Evolutionary conservation across 371 early-diverging fungal genomes (phyloP).

Genomic region (Synchytrium microbalum): DNA sequence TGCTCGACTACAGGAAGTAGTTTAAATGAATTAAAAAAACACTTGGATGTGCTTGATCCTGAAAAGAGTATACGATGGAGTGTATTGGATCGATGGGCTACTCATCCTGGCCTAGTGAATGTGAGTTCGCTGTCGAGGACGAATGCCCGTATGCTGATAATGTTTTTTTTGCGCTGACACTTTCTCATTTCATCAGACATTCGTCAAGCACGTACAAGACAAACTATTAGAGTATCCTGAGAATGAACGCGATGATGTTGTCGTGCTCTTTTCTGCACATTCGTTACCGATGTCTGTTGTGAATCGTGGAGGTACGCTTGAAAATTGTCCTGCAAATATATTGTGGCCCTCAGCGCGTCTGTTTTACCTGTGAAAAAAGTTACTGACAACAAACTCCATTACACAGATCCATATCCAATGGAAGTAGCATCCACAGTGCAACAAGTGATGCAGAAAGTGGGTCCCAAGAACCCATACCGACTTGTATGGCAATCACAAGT

Average conservation of each 20-base stretch:
- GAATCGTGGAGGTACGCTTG: constrained; percentile 48
- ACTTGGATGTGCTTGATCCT: constrained; percentile 53
- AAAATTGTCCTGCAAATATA: neutral
- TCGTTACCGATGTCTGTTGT: constrained; percentile 91
- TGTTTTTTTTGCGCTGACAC: no score
- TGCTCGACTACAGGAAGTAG: constrained; percentile 93
- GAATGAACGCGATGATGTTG: constrained; percentile 57
- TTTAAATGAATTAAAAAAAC: constrained; percentile 77
- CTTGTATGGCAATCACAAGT: constrained; percentile 95
- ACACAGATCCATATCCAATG: constrained; percentile 82
- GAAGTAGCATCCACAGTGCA: constrained; percentile 91
- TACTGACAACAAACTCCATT: neutral
- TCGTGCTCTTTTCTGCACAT: constrained; percentile 91
- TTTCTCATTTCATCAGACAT: no score
- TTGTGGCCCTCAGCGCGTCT: neutral
- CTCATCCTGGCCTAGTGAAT: constrained; percentile 77
- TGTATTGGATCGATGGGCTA: constrained; percentile 90
- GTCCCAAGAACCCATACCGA: constrained; percentile 71
- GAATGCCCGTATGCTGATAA: neutral
- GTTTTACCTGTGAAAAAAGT: no score
- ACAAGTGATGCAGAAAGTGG: constrained; percentile 68
- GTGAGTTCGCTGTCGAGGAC: constrained; percentile 21
- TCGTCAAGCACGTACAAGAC: constrained; percentile 64
- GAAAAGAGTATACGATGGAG: constrained; percentile 69
- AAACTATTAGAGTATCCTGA: constrained; percentile 60